Evolutionary conservation across 2,329 filamentous ascomycete genomes (phyloP).

Genomic region (Neofusicoccum laricinum): DNA sequence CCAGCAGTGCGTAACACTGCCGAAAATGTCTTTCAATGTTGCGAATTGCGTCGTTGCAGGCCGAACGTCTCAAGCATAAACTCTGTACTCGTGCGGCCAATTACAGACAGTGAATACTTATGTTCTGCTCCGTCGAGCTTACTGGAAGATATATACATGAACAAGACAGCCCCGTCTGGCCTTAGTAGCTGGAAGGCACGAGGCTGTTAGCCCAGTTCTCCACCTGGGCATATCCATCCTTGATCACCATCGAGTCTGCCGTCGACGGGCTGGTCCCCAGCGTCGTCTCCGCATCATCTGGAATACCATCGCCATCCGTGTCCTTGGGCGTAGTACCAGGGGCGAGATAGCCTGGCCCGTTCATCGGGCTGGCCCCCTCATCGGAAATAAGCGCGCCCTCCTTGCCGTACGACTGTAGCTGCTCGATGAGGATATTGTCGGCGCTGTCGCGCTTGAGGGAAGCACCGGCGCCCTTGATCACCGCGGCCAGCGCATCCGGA

Average conservation of each 20-base stretch:
- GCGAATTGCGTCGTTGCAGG: too few species aligned
- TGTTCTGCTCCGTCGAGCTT: too few species aligned
- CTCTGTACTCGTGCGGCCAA: too few species aligned
- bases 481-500: conserved; percentile 39
- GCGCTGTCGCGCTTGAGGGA: conserved; percentile 45
- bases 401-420: conserved; percentile 48
- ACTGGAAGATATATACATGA: not conserved
- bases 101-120: too few species aligned
- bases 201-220: conserved; percentile 53
- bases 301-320: conserved; percentile 51
- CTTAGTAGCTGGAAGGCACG: conserved; percentile 28
- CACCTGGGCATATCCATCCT: conserved; percentile 46
- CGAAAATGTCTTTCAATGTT: too few species aligned
- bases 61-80: too few species aligned
- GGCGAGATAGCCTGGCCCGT: conserved; percentile 39
- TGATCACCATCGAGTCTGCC: conserved; percentile 41
- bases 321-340: conserved; percentile 42
- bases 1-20: too few species aligned
- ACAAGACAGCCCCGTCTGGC: not conserved
- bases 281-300: conserved; percentile 47
- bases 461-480: conserved; percentile 42
- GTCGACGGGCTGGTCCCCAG: conserved; percentile 38
- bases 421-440: conserved; percentile 42
- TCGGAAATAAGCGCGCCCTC: conserved; percentile 46
- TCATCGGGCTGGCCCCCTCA: conserved; percentile 42